phyloP scores from a whole-genome alignment of 345 rosid species.

The Gossypium turneri region DNA sequence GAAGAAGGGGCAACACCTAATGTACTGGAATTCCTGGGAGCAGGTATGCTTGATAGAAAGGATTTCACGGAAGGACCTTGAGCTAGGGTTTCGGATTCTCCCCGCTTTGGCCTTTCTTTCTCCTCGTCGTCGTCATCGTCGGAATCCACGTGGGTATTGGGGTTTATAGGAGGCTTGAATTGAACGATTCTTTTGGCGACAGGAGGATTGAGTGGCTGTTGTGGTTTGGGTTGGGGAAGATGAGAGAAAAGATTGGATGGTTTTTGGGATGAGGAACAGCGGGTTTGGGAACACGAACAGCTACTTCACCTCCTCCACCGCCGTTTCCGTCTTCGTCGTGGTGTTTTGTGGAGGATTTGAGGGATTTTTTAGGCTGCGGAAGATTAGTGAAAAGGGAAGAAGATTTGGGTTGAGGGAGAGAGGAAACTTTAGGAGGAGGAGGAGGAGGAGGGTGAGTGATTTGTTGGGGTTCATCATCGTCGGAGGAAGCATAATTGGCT shows the following conservation, averaged over 20 bases:
- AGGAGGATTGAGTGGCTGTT: conserved; percentile 7
- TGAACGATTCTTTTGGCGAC: conserved; percentile 60
- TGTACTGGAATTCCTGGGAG: conserved; percentile 59
- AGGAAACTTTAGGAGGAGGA: conserved; percentile 16
- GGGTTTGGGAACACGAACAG: neutral
- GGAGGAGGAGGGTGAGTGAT: conserved; percentile 19
- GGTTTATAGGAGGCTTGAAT: conserved; percentile 54
- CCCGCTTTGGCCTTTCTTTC: conserved; percentile 40
- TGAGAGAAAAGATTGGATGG: conserved; percentile 38
- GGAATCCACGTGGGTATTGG: conserved; percentile 24
- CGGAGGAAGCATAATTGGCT: conserved; percentile 82
- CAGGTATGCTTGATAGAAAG: conserved; percentile 73
- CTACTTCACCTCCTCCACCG: neutral
- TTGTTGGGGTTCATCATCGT: conserved; percentile 44
- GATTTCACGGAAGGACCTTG: conserved; percentile 52
- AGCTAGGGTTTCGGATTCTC: conserved; percentile 24
- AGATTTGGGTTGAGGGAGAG: conserved; percentile 29
- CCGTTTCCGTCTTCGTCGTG: neutral
- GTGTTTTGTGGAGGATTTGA: conserved; percentile 11
- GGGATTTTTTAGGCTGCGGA: conserved; percentile 43
- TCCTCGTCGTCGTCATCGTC: conserved; percentile 50
- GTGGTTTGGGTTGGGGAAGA: conserved; percentile 45
- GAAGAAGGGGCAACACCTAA: conserved; percentile 56
- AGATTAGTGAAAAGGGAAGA: conserved; percentile 43
- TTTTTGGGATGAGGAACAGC: conserved; percentile 20